Evolutionary conservation across 129 eudicot species (phyloP).

Genomic region (Flaveria ramosissima): DNA sequence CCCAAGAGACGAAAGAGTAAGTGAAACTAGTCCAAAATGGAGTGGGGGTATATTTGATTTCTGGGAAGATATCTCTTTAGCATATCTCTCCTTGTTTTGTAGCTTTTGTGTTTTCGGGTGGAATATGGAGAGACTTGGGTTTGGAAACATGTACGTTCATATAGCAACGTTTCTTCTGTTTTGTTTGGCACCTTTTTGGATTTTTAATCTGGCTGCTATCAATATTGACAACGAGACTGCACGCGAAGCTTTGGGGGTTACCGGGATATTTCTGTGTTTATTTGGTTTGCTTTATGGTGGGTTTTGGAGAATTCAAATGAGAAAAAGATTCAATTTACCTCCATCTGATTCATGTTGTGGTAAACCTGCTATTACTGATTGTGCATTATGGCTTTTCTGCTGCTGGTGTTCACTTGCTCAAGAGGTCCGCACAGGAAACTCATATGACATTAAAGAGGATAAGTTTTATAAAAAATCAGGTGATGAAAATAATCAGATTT

Average conservation of each 20-base stretch:
- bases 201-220: conserved; percentile 84
- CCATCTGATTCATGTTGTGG: conserved; percentile 62
- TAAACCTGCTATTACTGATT: conserved; percentile 71
- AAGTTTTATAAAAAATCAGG: conserved; percentile 53
- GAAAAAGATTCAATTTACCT: conserved; percentile 87
- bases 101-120: conserved; percentile 94
- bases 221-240: conserved; percentile 74
- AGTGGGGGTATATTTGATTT: conserved; percentile 87
- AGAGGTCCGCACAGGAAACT: conserved; percentile 90
- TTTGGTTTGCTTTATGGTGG: conserved; percentile 96
- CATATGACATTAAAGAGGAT: conserved; percentile 71
- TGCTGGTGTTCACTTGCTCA: conserved; percentile 99
- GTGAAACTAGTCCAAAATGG: conserved; percentile 67
- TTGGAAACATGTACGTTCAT: conserved; percentile 97
- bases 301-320: conserved; percentile 97
- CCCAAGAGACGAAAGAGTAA: conserved; percentile 45
- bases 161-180: conserved; percentile 84
- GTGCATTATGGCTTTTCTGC: conserved; percentile 88
- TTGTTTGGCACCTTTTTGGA: conserved; percentile 90
- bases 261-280: conserved; percentile 75
- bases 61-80: conserved; percentile 88
- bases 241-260: conserved; percentile 67
- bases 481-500: conserved; percentile 31
- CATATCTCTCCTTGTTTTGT: conserved; percentile 83
- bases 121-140: conserved; percentile 98